Base-by-base conservation (phyloP, 768 basidiomycete species). In the Leccinum boreale region DNA sequence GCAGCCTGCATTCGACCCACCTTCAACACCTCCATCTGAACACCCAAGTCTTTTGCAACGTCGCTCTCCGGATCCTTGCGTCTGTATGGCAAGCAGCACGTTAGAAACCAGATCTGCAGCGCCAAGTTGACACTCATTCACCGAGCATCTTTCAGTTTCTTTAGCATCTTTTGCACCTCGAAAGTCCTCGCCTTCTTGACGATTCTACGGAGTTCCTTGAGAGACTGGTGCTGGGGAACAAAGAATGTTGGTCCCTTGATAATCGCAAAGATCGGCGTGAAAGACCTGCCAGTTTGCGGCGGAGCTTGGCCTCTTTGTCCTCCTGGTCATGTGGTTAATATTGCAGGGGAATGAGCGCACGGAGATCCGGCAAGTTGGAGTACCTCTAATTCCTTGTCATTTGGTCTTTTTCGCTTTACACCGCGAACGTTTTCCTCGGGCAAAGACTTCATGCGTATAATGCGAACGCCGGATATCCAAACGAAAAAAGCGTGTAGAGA, bases 121-220 rank as follows among this genome's bases (percentile, higher is more conserved):
- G 14, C 29, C 35, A 42, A 28, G n/a, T n/a, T 52, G 46, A 50
- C 33, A n/a, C 28, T 1, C 28, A 60, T 76, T 52, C 60, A 90
- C 90, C 88, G 76, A 28, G 86, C 70, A 24, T 77, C 79, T 70
- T 90, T 93, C 28, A 94, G 74, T 71, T 83, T 86, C 77, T 93
- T 95, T 57, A 94, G 81, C n/a, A 88, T 72, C 68, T 87, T 89
- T 70, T 87, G 90, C 1, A 82, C 83, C 74, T 96, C 94, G 59
- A 91, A 90, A 0, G 81, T 74, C 68, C 85, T 91, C 10, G 89
- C 87, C 66, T 88, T 91, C 76, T 92, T 95, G 28, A 87, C 83
- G 5, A 86, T 82, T 64, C 89, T 89, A 61, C 81, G 80, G 9
- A 90, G 81, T 62, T 89, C 87, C 68, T 83, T 88, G 51, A 89